Percentiles rank a stretch among this genome's conserved stretches.
Conservation (phyloP, 106 monocot species). For the Alisma plantagoaquatica region DNA sequence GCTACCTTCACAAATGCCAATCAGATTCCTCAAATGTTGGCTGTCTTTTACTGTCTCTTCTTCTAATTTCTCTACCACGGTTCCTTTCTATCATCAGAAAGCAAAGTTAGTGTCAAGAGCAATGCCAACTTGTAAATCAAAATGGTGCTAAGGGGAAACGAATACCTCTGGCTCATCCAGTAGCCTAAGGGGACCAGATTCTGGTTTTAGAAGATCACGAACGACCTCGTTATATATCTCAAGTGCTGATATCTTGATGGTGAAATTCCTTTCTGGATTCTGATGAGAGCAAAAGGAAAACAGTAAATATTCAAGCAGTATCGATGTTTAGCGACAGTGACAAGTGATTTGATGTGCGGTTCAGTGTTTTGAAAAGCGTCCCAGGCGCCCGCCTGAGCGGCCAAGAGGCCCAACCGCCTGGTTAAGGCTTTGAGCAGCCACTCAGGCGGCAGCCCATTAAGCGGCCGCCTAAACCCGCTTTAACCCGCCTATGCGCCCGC, state of each 20-base stretch:
- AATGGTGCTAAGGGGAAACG: not conserved
- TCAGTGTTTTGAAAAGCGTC: too few relatives aligned
- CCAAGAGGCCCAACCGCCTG: too few relatives aligned
- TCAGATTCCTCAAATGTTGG: slow-evolving; percentile 69
- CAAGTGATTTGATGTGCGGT: too few relatives aligned
- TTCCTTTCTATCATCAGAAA: slow-evolving; percentile 70
- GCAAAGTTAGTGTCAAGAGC: not conserved
- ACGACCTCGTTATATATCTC: slow-evolving; percentile 98
- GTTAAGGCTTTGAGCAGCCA: too few relatives aligned
- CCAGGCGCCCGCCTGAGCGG: too few relatives aligned
- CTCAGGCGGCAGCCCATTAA: too few relatives aligned
- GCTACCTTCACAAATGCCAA: slow-evolving; percentile 90
- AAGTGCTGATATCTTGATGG: slow-evolving; percentile 85
- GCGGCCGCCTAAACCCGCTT: too few relatives aligned
- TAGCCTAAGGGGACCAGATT: slow-evolving; percentile 79
- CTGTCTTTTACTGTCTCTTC: slow-evolving; percentile 78
- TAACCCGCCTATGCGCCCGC: too few relatives aligned
- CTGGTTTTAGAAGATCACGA: slow-evolving; percentile 71
- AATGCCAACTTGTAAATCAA: too few relatives aligned
- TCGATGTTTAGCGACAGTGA: too few relatives aligned
- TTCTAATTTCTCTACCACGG: slow-evolving; percentile 82
- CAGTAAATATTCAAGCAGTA: not conserved
- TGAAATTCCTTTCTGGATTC: slow-evolving; percentile 66
- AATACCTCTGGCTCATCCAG: slow-evolving; percentile 97
- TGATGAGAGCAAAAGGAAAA: slow-evolving; percentile 10